These are phyloP conservation scores for Colletotrichum tamarilloi DNA, from an alignment of 2,329 filamentous ascomycete genomes.

Conservation along the genomic window DNA sequence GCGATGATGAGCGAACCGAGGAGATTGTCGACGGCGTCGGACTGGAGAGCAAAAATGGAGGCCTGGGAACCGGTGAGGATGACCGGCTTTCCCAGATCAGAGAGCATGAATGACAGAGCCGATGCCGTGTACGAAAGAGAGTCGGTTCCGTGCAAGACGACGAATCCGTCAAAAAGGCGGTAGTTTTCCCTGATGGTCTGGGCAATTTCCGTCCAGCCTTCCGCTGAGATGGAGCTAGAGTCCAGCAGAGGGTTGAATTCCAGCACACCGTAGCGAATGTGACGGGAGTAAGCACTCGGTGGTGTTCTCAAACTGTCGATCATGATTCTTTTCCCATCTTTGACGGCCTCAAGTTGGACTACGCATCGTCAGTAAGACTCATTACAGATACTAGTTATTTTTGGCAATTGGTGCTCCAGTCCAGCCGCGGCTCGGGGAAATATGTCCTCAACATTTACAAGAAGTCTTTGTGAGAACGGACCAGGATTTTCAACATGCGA, in stretches of 20 bases:
- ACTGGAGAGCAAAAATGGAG: slow-evolving; percentile 90
- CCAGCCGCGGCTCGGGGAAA: background rate
- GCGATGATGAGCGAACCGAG: slow-evolving; percentile 90
- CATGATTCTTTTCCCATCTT: slow-evolving; percentile 58
- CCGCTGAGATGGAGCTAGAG: slow-evolving; percentile 88
- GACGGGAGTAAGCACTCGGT: slow-evolving; percentile 80
- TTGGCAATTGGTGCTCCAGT: background rate
- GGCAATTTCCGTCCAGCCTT: slow-evolving; percentile 88
- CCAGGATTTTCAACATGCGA: background rate
- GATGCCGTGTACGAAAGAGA: slow-evolving; percentile 90
- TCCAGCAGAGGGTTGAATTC: slow-evolving; percentile 89
- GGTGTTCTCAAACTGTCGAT: slow-evolving; percentile 83
- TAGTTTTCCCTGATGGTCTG: slow-evolving; percentile 86
- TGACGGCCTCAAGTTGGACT: slow-evolving; percentile 63
- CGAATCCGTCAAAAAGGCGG: slow-evolving; percentile 88
- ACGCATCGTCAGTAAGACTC: slow-evolving; percentile 9
- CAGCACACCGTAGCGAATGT: slow-evolving; percentile 84
- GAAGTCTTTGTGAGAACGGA: background rate
- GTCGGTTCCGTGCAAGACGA: slow-evolving; percentile 91
- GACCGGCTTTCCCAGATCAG: slow-evolving; percentile 90
- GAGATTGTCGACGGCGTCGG: slow-evolving; percentile 91
- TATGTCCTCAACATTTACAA: background rate
- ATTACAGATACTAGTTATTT: background rate
- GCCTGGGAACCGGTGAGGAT: slow-evolving; percentile 87
- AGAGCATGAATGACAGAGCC: slow-evolving; percentile 92